Evolutionary conservation across 768 basidiomycete species (phyloP).

Genomic region (Amanita polypyramis): DNA sequence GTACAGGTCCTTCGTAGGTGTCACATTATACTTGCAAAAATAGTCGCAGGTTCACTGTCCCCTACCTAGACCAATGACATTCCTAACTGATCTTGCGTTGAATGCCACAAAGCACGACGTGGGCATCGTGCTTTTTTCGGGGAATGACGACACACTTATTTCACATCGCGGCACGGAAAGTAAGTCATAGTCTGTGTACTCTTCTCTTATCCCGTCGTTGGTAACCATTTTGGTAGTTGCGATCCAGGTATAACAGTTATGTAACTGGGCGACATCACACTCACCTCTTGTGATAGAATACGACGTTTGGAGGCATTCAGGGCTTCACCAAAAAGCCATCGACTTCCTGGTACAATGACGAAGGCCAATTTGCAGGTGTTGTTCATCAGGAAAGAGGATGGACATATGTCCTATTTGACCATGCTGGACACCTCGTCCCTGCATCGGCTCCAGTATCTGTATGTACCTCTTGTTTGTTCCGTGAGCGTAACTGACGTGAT

Average conservation of each 20-base stretch:
- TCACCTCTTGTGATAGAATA: constrained; percentile 36
- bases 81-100: constrained; percentile 54
- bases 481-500: not conserved
- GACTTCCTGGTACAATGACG: constrained; percentile 57
- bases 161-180: constrained; percentile 56
- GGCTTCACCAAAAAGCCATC: constrained; percentile 63
- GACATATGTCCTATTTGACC: constrained; percentile 37
- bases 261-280: not conserved
- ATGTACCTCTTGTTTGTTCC: constrained; percentile 10
- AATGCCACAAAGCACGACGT: constrained; percentile 46
- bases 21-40: not conserved
- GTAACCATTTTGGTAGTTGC: constrained; percentile 28
- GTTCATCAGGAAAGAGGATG: constrained; percentile 69
- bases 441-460: constrained; percentile 25
- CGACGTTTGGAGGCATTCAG: constrained; percentile 68
- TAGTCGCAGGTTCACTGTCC: not conserved
- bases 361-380: constrained; percentile 51
- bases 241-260: constrained; percentile 33
- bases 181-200: constrained; percentile 16
- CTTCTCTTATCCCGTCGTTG: not conserved
- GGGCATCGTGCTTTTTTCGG: constrained; percentile 50
- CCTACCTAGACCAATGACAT: constrained; percentile 47
- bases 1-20: constrained; percentile 25
- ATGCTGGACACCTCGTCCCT: constrained; percentile 33
- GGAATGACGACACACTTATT: constrained; percentile 59